phyloP scores from a whole-genome alignment of 2,329 filamentous ascomycete species.

The Escovopsis weberi region DNA sequence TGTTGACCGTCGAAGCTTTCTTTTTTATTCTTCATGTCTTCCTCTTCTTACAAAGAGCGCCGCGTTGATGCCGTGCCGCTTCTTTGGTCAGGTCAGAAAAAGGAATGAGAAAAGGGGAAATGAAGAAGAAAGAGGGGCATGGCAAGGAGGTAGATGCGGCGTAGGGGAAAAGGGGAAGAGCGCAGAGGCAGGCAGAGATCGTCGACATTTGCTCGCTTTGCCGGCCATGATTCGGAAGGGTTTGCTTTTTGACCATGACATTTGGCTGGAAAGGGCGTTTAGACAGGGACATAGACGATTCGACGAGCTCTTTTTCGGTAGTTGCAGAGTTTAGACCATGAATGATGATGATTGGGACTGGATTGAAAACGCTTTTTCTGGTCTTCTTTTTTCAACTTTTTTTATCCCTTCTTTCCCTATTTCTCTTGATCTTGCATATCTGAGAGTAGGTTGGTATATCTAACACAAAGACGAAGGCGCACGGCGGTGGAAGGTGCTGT shows the following conservation, averaged over 20 bases:
- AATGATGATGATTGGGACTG: conserved; percentile 6
- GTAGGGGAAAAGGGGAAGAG: no score
- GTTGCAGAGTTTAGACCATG: conserved; percentile 11
- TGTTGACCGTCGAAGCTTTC: no score
- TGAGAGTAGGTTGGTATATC: no score
- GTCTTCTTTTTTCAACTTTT: no score
- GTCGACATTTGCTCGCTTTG: conserved; percentile 2
- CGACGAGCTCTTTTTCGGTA: conserved; percentile 18
- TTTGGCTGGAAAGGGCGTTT: conserved; percentile 21
- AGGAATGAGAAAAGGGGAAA: background rate
- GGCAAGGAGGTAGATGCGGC: no score
- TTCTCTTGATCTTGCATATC: no score
- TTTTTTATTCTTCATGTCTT: no score
- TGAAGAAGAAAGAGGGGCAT: background rate
- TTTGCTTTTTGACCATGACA: conserved; percentile 16
- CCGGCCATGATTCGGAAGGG: conserved; percentile 6
- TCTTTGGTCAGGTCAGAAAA: background rate
- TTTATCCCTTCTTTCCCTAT: no score
- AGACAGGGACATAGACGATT: conserved; percentile 24
- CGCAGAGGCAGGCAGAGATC: no score
- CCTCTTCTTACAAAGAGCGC: no score
- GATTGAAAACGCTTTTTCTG: background rate
- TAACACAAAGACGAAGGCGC: no score
- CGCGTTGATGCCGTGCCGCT: conserved; percentile 4
- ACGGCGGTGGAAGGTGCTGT: no score